Base-by-base conservation (phyloP, 768 basidiomycete genomes). In the Sarcomyxa edulis region DNA sequence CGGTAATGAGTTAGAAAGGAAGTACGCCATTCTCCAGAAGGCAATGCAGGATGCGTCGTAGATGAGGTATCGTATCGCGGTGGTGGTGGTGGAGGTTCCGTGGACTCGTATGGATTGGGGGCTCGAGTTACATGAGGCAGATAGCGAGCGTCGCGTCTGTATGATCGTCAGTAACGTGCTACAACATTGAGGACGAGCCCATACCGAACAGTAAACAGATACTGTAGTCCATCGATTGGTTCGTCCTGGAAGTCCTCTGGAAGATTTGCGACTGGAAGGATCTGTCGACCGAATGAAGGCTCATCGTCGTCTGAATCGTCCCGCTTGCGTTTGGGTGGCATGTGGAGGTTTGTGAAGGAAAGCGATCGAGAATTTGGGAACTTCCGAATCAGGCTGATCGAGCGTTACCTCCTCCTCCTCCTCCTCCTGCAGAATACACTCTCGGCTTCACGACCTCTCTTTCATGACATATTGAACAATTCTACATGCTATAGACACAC, bases 131-230 rank as follows among this genome's bases (percentile, higher is more conserved):
- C 55, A 39, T 70, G 72, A 6, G 88, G 88, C 12, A 86, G 66
- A 35, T 60, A 51, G 22, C 74, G 74, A 38, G 83, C 81, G 53
- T 88, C 83, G 39, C 88, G 81, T 48, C 88, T 90, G 43, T 36
- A 37, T 22, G n/a, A 30, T 25, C 18, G 14, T 18, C 16, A 38
- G 23, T 10, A 37, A 32, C 22, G 38, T n/a, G 31, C 35, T 20
- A 34, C 39, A 36, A 15, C 12, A n/a, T 23, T 29, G 15, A 19
- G 35, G 15, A 31, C 34, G 42, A 21, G 14, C 6, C 48, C 65
- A 36, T 53, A 87, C 88, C 88, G 74, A 29, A 90, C 88, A 35
- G 76, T 76, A 58, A 90, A 89, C 29, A 91, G 67, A 55, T 91
- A 90, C 49, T 90, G 72, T 70, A 84, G 48, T 2, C 88, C 88